These are phyloP conservation scores for Rhizopus sp. DNA, from an alignment of 371 early-diverging fungal species.

Conservation along the genomic window DNA sequence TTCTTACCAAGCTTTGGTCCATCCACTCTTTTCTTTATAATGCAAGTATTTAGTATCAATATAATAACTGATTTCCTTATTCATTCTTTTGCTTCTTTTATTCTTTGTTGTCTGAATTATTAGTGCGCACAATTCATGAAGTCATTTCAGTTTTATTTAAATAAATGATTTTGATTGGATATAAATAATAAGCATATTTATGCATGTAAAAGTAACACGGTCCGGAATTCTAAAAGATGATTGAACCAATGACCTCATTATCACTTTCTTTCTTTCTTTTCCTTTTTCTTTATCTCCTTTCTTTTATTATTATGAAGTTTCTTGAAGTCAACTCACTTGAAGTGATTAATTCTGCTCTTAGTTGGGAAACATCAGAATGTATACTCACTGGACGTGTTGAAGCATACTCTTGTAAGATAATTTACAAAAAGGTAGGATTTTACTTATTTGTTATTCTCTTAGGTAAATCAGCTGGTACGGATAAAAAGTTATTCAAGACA, in stretches of 20 bases:
- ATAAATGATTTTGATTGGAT: no score
- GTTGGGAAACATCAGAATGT: slow-evolving; percentile 67
- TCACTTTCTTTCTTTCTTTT: not conserved
- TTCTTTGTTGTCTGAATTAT: no score
- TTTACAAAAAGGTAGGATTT: not conserved
- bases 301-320: slow-evolving; percentile 37
- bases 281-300: not conserved
- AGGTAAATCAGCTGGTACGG: slow-evolving; percentile 90
- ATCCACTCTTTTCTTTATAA: no score
- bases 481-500: slow-evolving; percentile 85
- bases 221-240: no score
- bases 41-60: no score
- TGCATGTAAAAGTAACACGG: no score
- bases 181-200: no score
- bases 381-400: slow-evolving; percentile 78
- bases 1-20: no score
- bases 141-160: no score
- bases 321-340: slow-evolving; percentile 56
- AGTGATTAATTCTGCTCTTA: slow-evolving; percentile 55
- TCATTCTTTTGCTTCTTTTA: no score
- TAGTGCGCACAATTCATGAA: no score
- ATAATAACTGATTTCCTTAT: no score
- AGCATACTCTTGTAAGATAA: slow-evolving; percentile 83
- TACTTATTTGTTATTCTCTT: not conserved
- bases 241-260: slow-evolving; percentile 13